A percentile compares a stretch with the other conserved stretches of the same genome.
Conservation (phyloP, 805 yeast genomes). For the Sungouiella thailandica region DNA sequence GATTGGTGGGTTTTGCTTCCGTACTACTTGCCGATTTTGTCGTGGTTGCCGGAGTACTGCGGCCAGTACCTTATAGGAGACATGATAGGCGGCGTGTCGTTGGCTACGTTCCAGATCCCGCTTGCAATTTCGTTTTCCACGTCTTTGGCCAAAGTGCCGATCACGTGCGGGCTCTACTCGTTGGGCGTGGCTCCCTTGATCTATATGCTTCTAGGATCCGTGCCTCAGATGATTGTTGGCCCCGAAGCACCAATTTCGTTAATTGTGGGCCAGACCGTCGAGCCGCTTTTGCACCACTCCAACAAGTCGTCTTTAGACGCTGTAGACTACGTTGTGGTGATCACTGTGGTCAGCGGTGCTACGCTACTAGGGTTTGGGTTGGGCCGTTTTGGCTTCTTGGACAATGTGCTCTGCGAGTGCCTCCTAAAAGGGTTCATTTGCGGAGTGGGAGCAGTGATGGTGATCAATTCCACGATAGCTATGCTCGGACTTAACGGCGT, state of each 20-base stretch:
- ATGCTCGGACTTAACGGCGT: conserved; percentile 60
- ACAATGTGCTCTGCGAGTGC: conserved; percentile 36
- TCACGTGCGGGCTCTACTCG: conserved; percentile 34
- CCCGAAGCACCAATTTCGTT: conserved; percentile 44
- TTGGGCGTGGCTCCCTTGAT: conserved; percentile 37
- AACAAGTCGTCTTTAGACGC: conserved; percentile 29
- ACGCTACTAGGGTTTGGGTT: conserved; percentile 24
- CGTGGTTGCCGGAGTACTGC: conserved; percentile 60
- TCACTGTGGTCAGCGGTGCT: conserved; percentile 74
- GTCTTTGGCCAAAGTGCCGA: conserved; percentile 40
- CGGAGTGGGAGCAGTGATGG: conserved; percentile 43
- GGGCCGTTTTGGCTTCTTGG: conserved; percentile 30
- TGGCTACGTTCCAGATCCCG: conserved; percentile 91
- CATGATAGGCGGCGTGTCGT: conserved; percentile 74
- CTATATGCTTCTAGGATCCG: conserved; percentile 39
- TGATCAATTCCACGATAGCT: conserved; percentile 60
- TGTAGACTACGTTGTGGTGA: conserved; percentile 17
- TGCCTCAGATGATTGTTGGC: conserved; percentile 44
- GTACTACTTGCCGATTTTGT: conserved; percentile 61
- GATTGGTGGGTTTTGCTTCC: conserved; percentile 38
- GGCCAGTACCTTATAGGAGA: conserved; percentile 48
- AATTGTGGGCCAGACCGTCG: conserved; percentile 44
- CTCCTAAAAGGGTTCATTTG: conserved; percentile 40
- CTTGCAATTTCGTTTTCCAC: conserved; percentile 49
- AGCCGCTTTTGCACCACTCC: conserved; percentile 36